These are phyloP conservation scores for Penicillium griseofulvum DNA, from an alignment of 2,329 filamentous ascomycete species.

Conservation along the genomic window DNA sequence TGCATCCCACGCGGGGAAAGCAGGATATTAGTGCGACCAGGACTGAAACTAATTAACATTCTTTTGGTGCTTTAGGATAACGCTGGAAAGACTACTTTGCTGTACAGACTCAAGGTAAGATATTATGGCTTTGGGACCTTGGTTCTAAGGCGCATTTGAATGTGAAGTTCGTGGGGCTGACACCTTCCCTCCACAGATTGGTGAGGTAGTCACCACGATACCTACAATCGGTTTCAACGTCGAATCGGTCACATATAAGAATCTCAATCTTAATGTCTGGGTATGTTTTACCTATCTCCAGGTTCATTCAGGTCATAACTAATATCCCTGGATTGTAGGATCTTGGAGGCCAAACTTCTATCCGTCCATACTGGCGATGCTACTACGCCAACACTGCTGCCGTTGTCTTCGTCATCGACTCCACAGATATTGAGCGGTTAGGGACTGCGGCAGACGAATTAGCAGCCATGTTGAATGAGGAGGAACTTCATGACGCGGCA, in stretches of 20 bases:
- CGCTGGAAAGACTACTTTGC: conserved; percentile 92
- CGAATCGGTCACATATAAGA: conserved; percentile 97
- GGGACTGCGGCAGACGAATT: conserved; percentile 91
- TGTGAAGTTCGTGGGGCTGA: conserved; percentile 5
- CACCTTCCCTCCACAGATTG: conserved; percentile 62
- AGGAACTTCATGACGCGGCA: conserved; percentile 89
- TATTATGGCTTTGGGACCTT: background rate
- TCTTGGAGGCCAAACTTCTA: conserved; percentile 95
- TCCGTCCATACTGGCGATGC: conserved; percentile 97
- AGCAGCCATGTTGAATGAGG: conserved; percentile 92
- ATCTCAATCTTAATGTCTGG: conserved; percentile 99
- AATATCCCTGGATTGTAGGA: conserved; percentile 55
- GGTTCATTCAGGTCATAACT: background rate
- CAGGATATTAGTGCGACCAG: background rate
- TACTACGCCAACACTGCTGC: conserved; percentile 99
- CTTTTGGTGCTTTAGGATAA: conserved; percentile 67
- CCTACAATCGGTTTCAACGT: conserved; percentile 99
- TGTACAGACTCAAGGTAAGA: conserved; percentile 89
- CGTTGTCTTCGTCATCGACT: conserved; percentile 98
- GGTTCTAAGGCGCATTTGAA: background rate
- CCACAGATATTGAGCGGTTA: conserved; percentile 92
- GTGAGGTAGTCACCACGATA: conserved; percentile 98
- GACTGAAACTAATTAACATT: conserved; percentile 11
- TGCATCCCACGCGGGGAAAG: conserved; percentile 12
- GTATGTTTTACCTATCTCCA: conserved; percentile 50